Percentiles rank a stretch among this genome's conserved stretches.
phyloP scores from a whole-genome alignment of 2,329 filamentous ascomycete species.

The Mycosphaerella sp. region DNA sequence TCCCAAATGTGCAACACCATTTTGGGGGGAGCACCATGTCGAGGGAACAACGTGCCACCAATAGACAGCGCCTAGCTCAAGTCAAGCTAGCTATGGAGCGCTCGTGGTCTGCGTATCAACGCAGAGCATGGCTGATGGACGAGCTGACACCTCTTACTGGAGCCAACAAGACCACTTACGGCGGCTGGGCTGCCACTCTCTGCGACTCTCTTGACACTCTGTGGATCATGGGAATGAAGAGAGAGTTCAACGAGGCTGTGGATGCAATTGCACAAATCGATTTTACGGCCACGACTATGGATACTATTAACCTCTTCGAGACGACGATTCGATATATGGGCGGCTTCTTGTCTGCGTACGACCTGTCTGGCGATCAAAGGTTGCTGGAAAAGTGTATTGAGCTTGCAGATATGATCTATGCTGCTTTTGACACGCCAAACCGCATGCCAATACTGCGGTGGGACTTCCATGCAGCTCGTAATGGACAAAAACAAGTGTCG shows the following conservation, averaged over 20 bases:
- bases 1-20: slow-evolving; percentile 14
- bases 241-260: slow-evolving; percentile 60
- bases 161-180: slow-evolving; percentile 68
- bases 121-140: slow-evolving; percentile 76
- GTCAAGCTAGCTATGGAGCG: slow-evolving; percentile 70
- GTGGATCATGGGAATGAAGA: slow-evolving; percentile 62
- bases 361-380: slow-evolving; percentile 51
- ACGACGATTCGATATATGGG: slow-evolving; percentile 66
- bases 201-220: slow-evolving; percentile 69
- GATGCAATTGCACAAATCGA: slow-evolving; percentile 54
- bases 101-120: slow-evolving; percentile 75
- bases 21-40: slow-evolving; percentile 3
- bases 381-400: slow-evolving; percentile 57
- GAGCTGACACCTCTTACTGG: slow-evolving; percentile 65
- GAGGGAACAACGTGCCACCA: slow-evolving; percentile 2
- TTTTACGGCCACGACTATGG: slow-evolving; percentile 49
- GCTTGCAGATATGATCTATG: slow-evolving; percentile 58
- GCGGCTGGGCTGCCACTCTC: slow-evolving; percentile 82
- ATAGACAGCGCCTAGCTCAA: slow-evolving; percentile 14
- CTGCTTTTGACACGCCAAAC: slow-evolving; percentile 62
- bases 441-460: slow-evolving; percentile 58
- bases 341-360: slow-evolving; percentile 62
- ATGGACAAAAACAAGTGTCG: slow-evolving; percentile 28
- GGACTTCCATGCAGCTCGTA: slow-evolving; percentile 43
- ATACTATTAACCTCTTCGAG: slow-evolving; percentile 61